phyloP scores from a whole-genome alignment of 352 stramenopile genomes.

The Blastocystis sp. region DNA sequence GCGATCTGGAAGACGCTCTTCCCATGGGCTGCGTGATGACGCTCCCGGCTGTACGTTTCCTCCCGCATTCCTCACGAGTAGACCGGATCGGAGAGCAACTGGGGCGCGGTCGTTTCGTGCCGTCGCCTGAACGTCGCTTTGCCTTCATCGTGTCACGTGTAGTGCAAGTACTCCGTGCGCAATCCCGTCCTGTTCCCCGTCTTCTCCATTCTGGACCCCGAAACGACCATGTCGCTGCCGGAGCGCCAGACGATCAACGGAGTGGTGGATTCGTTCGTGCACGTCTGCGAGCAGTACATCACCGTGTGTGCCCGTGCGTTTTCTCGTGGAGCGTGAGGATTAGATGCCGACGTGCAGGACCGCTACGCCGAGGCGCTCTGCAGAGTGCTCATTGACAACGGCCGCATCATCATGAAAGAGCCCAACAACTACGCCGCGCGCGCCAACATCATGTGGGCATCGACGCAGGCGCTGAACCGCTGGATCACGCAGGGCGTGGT shows the following conservation, averaged over 20 bases:
- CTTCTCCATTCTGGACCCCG: constrained; percentile 17
- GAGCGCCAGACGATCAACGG: constrained; percentile 18
- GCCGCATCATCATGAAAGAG: neutral
- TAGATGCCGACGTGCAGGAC: constrained; percentile 43
- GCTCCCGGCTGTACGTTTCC: constrained; percentile 5
- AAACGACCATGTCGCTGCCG: constrained; percentile 23
- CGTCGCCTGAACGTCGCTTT: neutral
- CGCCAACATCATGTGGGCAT: constrained; percentile 66
- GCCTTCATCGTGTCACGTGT: neutral
- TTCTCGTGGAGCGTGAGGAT: neutral
- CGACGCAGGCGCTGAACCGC: constrained; percentile 40
- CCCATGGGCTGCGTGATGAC: constrained; percentile 19
- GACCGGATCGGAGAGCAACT: constrained; percentile 38
- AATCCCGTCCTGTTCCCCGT: neutral
- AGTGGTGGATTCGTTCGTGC: constrained; percentile 21
- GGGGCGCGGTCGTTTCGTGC: neutral
- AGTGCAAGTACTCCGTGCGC: neutral
- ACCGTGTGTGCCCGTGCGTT: neutral
- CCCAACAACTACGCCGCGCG: constrained; percentile 18
- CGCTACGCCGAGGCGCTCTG: constrained; percentile 13
- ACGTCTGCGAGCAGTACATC: constrained; percentile 24
- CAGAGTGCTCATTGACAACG: constrained; percentile 23
- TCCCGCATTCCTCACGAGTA: neutral
- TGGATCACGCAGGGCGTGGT: constrained; percentile 54
- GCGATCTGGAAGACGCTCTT: constrained; percentile 4